These are phyloP conservation scores for Saitoella complicata DNA, from an alignment of 805 yeast species.

Conservation along the genomic window DNA sequence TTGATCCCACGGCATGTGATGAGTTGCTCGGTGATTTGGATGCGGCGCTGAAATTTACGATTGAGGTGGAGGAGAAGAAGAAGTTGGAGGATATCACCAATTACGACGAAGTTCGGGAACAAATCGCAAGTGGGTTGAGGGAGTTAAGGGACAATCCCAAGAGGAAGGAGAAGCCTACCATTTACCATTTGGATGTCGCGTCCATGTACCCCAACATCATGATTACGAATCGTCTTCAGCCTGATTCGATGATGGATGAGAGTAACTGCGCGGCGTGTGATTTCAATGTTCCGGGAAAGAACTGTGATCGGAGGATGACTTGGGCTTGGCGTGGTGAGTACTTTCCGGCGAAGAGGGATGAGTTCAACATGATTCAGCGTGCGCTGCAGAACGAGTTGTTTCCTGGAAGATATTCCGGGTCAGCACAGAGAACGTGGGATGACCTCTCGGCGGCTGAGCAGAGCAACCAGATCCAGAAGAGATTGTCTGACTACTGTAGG, in stretches of 20 bases:
- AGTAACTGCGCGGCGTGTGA: slow-evolving; percentile 96
- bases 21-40: slow-evolving; percentile 58
- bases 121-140: slow-evolving; percentile 38
- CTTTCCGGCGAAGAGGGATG: slow-evolving; percentile 79
- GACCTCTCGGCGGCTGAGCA: slow-evolving; percentile 67
- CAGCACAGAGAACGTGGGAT: slow-evolving; percentile 49
- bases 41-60: slow-evolving; percentile 62
- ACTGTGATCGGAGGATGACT: slow-evolving; percentile 75
- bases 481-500: slow-evolving; percentile 68
- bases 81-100: slow-evolving; percentile 64
- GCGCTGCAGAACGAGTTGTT: slow-evolving; percentile 66
- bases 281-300: slow-evolving; percentile 86
- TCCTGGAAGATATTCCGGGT: slow-evolving; percentile 42
- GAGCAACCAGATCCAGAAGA: slow-evolving; percentile 53
- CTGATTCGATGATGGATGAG: slow-evolving; percentile 91
- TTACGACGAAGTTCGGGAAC: slow-evolving; percentile 53
- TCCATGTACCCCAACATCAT: slow-evolving; percentile 98
- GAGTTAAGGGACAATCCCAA: slow-evolving; percentile 46
- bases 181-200: slow-evolving; percentile 96
- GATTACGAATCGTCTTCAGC: slow-evolving; percentile 94
- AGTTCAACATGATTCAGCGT: slow-evolving; percentile 75
- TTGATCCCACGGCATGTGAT: slow-evolving; percentile 72
- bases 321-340: slow-evolving; percentile 99
- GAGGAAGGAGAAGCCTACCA: slow-evolving; percentile 64
- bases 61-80: slow-evolving; percentile 64